phyloP scores from a whole-genome alignment of 352 stramenopile genomes.

The Phytopythium mirpurense region DNA sequence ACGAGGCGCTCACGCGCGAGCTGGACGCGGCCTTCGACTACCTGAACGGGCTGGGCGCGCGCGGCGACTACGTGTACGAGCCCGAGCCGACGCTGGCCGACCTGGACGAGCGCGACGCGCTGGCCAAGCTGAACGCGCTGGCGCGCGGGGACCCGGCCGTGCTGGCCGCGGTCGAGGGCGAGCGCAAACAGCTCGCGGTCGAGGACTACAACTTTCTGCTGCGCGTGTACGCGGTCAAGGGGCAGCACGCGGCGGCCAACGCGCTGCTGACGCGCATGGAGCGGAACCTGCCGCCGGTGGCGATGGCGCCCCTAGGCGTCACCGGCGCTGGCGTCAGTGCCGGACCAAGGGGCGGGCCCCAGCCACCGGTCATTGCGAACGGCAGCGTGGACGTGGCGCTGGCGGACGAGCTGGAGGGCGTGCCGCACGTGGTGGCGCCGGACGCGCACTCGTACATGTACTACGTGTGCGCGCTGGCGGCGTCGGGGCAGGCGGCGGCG shows the following conservation, averaged over 20 bases:
- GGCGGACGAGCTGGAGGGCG: slow-evolving; percentile 29
- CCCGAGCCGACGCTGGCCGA: slow-evolving; percentile 53
- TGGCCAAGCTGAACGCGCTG: slow-evolving; percentile 66
- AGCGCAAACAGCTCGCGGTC: slow-evolving; percentile 37
- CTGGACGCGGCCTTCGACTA: slow-evolving; percentile 70
- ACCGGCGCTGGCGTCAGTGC: too few species aligned
- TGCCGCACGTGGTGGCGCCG: slow-evolving; percentile 45
- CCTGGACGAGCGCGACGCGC: slow-evolving; percentile 56
- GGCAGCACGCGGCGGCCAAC: slow-evolving; percentile 49
- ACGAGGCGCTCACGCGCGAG: slow-evolving; percentile 54
- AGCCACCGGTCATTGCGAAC: too few species aligned
- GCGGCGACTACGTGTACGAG: slow-evolving; percentile 66
- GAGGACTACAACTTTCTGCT: slow-evolving; percentile 78
- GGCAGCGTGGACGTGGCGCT: slow-evolving; percentile 27
- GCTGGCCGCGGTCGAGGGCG: slow-evolving; percentile 32
- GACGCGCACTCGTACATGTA: slow-evolving; percentile 72
- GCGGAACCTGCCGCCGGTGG: slow-evolving; percentile 45
- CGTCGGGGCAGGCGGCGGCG: slow-evolving; percentile 34
- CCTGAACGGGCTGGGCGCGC: slow-evolving; percentile 52
- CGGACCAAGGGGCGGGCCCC: too few species aligned
- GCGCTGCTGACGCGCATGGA: slow-evolving; percentile 73
- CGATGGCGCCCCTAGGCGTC: too few species aligned
- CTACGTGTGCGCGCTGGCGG: slow-evolving; percentile 59
- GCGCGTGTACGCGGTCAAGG: slow-evolving; percentile 67
- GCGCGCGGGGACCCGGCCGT: slow-evolving; percentile 35